Evolutionary conservation across 768 basidiomycete genomes (phyloP).

Genomic region (Tricholoma matsutake): DNA sequence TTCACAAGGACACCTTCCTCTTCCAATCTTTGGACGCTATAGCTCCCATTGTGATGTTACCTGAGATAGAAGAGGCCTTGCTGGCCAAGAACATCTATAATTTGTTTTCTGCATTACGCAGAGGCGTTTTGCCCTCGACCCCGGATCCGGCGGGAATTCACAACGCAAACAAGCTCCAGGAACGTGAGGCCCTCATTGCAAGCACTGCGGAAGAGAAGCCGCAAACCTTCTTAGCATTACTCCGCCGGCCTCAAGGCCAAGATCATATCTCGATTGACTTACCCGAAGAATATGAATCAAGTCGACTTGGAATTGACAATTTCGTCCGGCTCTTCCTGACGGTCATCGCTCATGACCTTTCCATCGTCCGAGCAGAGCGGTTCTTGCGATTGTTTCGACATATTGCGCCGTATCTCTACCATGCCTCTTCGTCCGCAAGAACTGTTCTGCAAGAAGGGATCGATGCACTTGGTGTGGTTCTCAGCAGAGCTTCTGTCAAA

Average conservation of each 20-base stretch:
- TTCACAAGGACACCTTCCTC: constrained; percentile 70
- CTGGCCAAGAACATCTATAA: constrained; percentile 54
- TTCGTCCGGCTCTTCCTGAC: constrained; percentile 72
- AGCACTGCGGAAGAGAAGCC: constrained; percentile 71
- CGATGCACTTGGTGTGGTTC: constrained; percentile 57
- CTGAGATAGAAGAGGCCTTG: constrained; percentile 46
- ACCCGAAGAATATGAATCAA: constrained; percentile 59
- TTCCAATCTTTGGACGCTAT: constrained; percentile 70
- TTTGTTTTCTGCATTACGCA: constrained; percentile 57
- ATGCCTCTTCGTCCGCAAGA: constrained; percentile 51
- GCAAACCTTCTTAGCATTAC: constrained; percentile 59
- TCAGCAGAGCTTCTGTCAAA: constrained; percentile 44
- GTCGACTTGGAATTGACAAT: constrained; percentile 56
- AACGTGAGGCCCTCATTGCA: constrained; percentile 68
- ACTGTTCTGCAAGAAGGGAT: constrained; percentile 63
- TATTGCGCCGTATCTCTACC: constrained; percentile 54
- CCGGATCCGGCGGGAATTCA: constrained; percentile 68
- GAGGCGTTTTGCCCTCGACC: constrained; percentile 33
- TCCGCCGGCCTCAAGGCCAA: constrained; percentile 44
- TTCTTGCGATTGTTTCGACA: constrained; percentile 63
- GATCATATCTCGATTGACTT: constrained; percentile 42
- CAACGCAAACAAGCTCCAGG: constrained; percentile 57
- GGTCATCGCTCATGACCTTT: constrained; percentile 73
- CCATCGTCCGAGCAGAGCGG: constrained; percentile 62
- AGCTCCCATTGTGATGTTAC: constrained; percentile 49